A percentile compares a stretch with the other conserved stretches of the same genome.
phyloP scores from a whole-genome alignment of 305 asterid genomes.

The Solanum hybrid region DNA sequence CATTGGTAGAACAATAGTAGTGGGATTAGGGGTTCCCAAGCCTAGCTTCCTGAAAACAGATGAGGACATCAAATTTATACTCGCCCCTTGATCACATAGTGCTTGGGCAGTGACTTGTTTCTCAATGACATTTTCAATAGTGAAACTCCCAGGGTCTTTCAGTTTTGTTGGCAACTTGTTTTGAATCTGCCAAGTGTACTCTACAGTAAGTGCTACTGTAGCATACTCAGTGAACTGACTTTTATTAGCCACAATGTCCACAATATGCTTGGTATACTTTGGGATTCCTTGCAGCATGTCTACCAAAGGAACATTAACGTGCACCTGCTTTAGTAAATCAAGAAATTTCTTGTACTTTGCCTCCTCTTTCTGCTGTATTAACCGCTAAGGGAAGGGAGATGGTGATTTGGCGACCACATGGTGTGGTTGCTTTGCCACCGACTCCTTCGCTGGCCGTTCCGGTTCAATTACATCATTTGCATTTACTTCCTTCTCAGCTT shows the following conservation, averaged over 20 bases:
- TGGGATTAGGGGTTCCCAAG: background rate
- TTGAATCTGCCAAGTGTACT: background rate
- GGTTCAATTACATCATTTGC: background rate
- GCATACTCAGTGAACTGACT: background rate
- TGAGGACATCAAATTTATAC: background rate
- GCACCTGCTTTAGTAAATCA: background rate
- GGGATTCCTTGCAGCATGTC: background rate
- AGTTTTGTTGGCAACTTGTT: background rate
- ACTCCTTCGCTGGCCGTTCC: background rate
- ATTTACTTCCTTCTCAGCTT: background rate
- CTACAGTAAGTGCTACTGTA: background rate
- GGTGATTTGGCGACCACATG: background rate
- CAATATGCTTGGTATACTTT: background rate
- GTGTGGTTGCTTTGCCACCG: background rate
- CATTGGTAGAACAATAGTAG: background rate
- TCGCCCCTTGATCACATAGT: background rate
- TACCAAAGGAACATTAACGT: background rate
- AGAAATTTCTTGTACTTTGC: background rate
- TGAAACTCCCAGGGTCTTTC: background rate
- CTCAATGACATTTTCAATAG: background rate
- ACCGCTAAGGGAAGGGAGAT: background rate
- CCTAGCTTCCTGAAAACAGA: background rate
- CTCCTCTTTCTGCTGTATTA: background rate
- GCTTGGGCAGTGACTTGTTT: background rate
- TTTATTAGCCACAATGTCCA: background rate